Conservation (phyloP, 1,284 basidiomycete genomes). For the Xerocomus cyaneibrunnescens region DNA sequence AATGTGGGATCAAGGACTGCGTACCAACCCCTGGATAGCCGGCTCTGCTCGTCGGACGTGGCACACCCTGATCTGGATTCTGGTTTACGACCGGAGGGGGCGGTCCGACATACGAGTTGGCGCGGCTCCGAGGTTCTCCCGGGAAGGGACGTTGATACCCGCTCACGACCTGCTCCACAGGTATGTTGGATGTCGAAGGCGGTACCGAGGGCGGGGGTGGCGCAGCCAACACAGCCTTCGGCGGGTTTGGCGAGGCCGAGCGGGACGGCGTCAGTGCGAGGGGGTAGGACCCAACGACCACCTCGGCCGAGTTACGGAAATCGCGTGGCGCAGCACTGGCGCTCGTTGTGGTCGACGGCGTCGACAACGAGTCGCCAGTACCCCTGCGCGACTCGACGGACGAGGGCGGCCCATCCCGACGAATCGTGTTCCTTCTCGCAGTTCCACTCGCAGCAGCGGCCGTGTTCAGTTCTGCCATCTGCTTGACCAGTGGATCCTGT, state of each 20-base stretch:
- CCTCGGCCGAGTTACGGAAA: constrained; percentile 67
- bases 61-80: constrained; percentile 39
- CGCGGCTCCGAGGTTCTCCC: constrained; percentile 63
- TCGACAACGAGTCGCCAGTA: constrained; percentile 29
- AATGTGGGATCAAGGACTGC: constrained; percentile 42
- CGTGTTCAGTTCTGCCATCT: constrained; percentile 56
- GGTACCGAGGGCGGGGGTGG: constrained; percentile 42
- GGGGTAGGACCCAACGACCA: constrained; percentile 75
- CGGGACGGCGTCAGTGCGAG: constrained; percentile 50
- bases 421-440: constrained; percentile 23
- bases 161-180: constrained; percentile 70
- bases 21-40: constrained; percentile 81
- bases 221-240: constrained; percentile 74
- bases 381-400: constrained; percentile 25
- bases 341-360: constrained; percentile 18
- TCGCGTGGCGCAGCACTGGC: constrained; percentile 36
- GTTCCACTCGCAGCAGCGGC: constrained; percentile 29
- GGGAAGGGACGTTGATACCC: constrained; percentile 87
- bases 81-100: constrained; percentile 27
- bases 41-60: constrained; percentile 54
- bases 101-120: constrained; percentile 44
- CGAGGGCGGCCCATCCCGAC: constrained; percentile 22
- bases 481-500: constrained; percentile 74
- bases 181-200: constrained; percentile 47
- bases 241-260: constrained; percentile 70